Percentiles rank a stretch among this genome's conserved stretches.
Evolutionary conservation across 148 eudicot species (phyloP).

Genomic region (Euryodendron excelsum): DNA sequence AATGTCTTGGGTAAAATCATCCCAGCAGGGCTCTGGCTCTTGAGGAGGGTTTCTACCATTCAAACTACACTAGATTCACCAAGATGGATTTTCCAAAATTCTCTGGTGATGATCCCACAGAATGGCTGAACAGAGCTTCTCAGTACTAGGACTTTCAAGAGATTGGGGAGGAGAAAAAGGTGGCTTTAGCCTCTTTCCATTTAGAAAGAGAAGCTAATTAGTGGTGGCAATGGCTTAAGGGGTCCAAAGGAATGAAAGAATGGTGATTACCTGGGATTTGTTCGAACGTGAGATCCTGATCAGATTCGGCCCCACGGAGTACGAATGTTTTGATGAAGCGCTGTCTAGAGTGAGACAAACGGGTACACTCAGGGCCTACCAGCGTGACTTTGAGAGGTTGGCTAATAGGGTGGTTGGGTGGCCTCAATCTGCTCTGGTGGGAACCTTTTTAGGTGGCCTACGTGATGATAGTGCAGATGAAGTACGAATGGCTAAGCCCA

Average conservation of each 20-base stretch:
- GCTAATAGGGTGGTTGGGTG: not conserved
- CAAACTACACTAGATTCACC: not conserved
- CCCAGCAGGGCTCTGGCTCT: too few relatives aligned
- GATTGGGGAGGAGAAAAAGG: not conserved
- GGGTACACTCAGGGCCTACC: not conserved
- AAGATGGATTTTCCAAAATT: too few relatives aligned
- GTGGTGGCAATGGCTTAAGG: not conserved
- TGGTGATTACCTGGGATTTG: not conserved
- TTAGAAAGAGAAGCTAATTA: not conserved
- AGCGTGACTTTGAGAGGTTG: too few relatives aligned
- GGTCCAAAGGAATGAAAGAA: not conserved
- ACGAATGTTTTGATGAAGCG: not conserved
- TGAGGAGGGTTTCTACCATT: not conserved
- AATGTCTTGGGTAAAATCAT: too few relatives aligned
- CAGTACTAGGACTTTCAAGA: too few relatives aligned
- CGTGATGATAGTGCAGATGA: not conserved
- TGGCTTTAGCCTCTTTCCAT: not conserved
- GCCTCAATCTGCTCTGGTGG: not conserved
- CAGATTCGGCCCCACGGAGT: not conserved
- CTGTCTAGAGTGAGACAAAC: not conserved
- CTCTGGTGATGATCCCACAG: too few relatives aligned
- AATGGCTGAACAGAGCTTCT: not conserved
- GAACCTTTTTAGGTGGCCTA: too few relatives aligned
- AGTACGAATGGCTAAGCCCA: not conserved
- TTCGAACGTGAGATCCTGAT: not conserved